Conservation (phyloP, 805 yeast genomes). For the Saturnispora quitensis region DNA sequence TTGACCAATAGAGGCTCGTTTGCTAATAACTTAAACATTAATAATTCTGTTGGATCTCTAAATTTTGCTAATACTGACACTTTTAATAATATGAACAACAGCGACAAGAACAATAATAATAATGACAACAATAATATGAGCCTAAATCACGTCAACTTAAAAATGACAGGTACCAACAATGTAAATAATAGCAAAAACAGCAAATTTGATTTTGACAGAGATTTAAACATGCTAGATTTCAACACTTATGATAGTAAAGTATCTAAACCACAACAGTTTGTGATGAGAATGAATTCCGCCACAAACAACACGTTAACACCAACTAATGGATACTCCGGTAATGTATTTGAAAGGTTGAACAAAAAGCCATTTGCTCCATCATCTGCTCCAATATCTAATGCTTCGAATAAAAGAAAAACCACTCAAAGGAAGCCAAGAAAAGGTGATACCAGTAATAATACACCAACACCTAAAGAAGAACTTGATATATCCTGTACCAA, state of each 20-base stretch:
- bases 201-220: slow-evolving; percentile 24
- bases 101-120: not conserved
- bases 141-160: not conserved
- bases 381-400: not conserved
- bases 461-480: slow-evolving; percentile 9
- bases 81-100: not conserved
- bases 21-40: slow-evolving; percentile 12
- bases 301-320: not conserved
- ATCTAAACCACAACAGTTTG: slow-evolving; percentile 6
- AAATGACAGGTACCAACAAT: not conserved
- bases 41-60: not conserved
- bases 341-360: not conserved
- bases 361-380: slow-evolving; percentile 3
- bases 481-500: slow-evolving; percentile 52
- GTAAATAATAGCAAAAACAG: slow-evolving; percentile 6
- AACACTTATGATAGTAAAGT: not conserved
- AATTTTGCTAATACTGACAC: not conserved
- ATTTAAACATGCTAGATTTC: slow-evolving; percentile 21
- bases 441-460: not conserved
- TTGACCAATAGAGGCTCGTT: slow-evolving; percentile 5
- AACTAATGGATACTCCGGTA: not conserved
- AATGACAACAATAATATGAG: not conserved
- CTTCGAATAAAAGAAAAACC: not conserved
- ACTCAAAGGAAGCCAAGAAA: not conserved
- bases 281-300: not conserved